Conservation (phyloP, 2,329 filamentous ascomycete genomes). For the Colletotrichum incanum region DNA sequence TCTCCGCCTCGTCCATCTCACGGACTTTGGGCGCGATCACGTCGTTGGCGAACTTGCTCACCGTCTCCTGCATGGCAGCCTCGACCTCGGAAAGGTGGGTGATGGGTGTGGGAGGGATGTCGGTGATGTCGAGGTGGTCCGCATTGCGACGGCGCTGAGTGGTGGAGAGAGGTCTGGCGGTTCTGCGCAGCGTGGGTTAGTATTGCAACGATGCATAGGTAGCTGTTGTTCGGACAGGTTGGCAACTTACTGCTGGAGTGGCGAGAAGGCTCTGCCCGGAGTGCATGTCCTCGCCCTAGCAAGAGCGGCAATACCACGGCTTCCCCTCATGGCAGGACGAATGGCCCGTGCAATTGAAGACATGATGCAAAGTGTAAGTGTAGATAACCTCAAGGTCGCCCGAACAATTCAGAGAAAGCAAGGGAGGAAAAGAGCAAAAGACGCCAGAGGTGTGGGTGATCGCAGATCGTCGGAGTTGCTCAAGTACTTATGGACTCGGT, state of each 20-base stretch:
- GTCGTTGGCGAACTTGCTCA: conserved; percentile 92
- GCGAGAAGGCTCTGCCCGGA: conserved; percentile 36
- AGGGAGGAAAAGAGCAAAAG: conserved; percentile 29
- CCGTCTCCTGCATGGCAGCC: conserved; percentile 88
- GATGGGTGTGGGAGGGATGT: conserved; percentile 91
- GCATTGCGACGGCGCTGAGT: conserved; percentile 69
- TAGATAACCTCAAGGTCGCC: background rate
- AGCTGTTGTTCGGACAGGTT: background rate
- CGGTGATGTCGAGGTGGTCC: conserved; percentile 73
- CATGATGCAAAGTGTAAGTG: conserved; percentile 51
- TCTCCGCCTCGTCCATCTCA: conserved; percentile 97
- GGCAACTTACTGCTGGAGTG: conserved; percentile 52
- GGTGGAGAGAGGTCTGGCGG: conserved; percentile 71
- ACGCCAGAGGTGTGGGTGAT: background rate
- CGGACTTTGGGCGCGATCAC: conserved; percentile 91
- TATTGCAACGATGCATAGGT: conserved; percentile 6
- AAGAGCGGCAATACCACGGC: conserved; percentile 53
- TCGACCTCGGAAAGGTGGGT: conserved; percentile 94
- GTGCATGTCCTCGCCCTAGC: conserved; percentile 47
- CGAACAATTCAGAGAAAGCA: background rate
- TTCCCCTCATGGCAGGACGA: conserved; percentile 66
- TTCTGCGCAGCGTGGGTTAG: conserved; percentile 39
- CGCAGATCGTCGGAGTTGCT: conserved; percentile 27
- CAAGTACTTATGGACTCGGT: conserved; percentile 37
- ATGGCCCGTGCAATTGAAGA: conserved; percentile 67